phyloP scores from a whole-genome alignment of 75 land plant genomes.

The Gnetum montanum region DNA sequence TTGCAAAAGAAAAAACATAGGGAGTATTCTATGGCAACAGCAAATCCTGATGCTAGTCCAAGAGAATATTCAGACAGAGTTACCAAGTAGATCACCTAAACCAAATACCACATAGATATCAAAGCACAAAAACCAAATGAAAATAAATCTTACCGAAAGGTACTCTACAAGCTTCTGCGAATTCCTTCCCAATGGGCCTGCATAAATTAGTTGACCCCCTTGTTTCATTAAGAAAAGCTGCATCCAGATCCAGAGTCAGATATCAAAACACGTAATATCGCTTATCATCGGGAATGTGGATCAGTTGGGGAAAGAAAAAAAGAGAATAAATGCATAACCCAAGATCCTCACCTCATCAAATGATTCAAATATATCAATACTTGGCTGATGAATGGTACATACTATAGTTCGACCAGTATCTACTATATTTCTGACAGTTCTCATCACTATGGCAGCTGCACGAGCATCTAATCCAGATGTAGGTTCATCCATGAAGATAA shows the following conservation, averaged over 20 bases:
- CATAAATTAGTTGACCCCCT: conserved; percentile 89
- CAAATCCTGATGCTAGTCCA: too few species aligned
- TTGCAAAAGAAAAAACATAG: too few species aligned
- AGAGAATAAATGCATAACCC: background rate
- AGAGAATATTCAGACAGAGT: too few species aligned
- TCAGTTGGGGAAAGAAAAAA: background rate
- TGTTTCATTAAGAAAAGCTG: conserved; percentile 93
- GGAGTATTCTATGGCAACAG: too few species aligned
- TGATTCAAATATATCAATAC: conserved; percentile 74
- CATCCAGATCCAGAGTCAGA: background rate
- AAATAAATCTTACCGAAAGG: conserved; percentile 71
- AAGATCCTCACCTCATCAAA: conserved; percentile 81
- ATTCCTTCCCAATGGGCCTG: conserved; percentile 67
- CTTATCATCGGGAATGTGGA: background rate
- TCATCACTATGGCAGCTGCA: conserved; percentile 76
- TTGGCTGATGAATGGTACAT: conserved; percentile 79
- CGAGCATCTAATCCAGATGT: conserved; percentile 79
- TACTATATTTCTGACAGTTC: conserved; percentile 74
- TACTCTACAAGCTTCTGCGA: conserved; percentile 74
- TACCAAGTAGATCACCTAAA: too few species aligned
- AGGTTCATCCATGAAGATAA: conserved; percentile 74
- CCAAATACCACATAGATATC: too few species aligned
- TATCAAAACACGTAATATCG: background rate
- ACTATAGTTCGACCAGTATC: conserved; percentile 77
- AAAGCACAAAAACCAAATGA: too few species aligned